Base-by-base conservation (phyloP, 495 filamentous ascomycete species). In the Podospora sp. region DNA sequence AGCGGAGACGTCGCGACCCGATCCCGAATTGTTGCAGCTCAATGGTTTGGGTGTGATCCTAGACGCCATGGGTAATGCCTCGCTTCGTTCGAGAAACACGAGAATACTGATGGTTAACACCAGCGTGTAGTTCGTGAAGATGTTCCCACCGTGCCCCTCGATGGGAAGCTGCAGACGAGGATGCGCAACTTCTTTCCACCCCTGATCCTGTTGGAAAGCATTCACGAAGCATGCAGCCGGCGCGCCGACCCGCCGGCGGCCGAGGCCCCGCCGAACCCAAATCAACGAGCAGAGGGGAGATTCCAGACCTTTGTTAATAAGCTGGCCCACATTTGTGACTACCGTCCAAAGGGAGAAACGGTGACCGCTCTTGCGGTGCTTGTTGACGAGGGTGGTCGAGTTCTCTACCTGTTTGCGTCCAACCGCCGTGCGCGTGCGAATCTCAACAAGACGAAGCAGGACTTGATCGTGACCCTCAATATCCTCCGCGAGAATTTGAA, bases 291-390 rank as follows among this genome's bases (percentile, higher is more conserved):
- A 21, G 53, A 72, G 21, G 57, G 33, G 0, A 52, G 50, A 11
- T 77, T 65, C 12, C 68, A 59, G 8, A 60, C 61, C 61, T 74
- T 77, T 29, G 70, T 74, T 49, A 72, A 75, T 67, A 75, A 72
- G 63, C 72, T 77, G 18, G 68, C 65, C 12, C 75, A 76, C 20
- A 49, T 77, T 6, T 76, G 72, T 21, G 72, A 76, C 65, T 53
- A 24, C 1, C 50, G 57, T 18, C 63, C 26, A 14, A 66, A 65
- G 0, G 72, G 72, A 0, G 64, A 70, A 0, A 75, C 72, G 6
- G 70, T 77, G 0, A 77, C 73, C 0, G 65, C 74, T 0, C 35
- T 74, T 20, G 46, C 55, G 16, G 26, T 77, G 1, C 66, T 77
- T n/a, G 9, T 21, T 18, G 29, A 49, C 40, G 21, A 55, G 7